Base-by-base conservation (phyloP, 2,329 filamentous ascomycete genomes). In the Raffaelea ambrosiae region DNA sequence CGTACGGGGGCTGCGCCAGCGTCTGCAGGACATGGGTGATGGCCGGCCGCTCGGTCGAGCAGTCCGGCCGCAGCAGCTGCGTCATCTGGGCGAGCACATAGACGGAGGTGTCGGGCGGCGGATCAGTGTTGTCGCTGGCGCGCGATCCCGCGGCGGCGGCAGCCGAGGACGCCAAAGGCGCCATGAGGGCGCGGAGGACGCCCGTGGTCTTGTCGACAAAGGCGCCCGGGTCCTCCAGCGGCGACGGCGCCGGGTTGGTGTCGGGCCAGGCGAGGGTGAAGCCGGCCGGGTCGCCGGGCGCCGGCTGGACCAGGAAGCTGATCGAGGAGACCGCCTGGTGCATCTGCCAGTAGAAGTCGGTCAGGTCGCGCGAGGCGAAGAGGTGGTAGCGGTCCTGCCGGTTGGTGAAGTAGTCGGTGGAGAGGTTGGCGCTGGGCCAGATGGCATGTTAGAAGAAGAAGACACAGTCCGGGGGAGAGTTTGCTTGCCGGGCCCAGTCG, bases 311-410 rank as follows among this genome's bases (percentile, higher is more conserved):
- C 9, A 81, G 74, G 62, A 93, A 97, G 61, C 88, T 95, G 19
- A 98, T 75, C 9, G 79, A 84, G 46, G 84, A 81, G 9, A 95
- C 81, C 1, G 83, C 83, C 29, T 81, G 67, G 60, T 97, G 89
- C 8, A 98, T 79, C 10, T 71, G 73, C 58, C 74, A 78, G 59
- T 93, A 98, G 66, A 95, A 91, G 46, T 90, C 79, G 0, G 91
- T 85, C 13, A 98, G 74, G 7, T 84, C 77, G 50, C 76, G 78
- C 1, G 86, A 94, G 0, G 79, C 79, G 66, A 97, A 95, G 33
- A 97, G 68, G 62, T 98, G 93, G 58, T 98, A 98, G 46, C 93
- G 77, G 63, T 98, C 93, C 58, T 97, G 86, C 11, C 93, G 83
- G 58, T 97, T 93, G 36, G 89, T 95, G 59, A 98, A 98, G 66